Evolutionary conservation across 2,329 filamentous ascomycete genomes (phyloP).

Genomic region (Aspergillus sojae): DNA sequence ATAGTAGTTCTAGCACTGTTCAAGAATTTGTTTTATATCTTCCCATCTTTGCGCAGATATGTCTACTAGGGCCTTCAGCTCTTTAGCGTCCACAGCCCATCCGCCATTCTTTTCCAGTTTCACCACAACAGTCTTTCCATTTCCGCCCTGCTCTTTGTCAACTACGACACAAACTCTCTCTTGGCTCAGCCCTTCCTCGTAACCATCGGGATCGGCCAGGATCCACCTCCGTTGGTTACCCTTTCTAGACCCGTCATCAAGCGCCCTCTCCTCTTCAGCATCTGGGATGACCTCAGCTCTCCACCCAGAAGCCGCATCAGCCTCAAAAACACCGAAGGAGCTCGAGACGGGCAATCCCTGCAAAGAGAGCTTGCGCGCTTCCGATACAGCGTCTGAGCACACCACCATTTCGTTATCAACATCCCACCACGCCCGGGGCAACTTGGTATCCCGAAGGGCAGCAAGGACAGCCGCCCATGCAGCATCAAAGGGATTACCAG

Average conservation of each 20-base stretch:
- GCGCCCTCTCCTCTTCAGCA: constrained; percentile 32
- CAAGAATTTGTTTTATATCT: constrained; percentile 53
- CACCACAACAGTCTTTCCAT: constrained; percentile 58
- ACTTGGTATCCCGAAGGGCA: constrained; percentile 73
- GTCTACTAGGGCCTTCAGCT: constrained; percentile 62
- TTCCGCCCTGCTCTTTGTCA: constrained; percentile 55
- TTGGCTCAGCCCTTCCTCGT: constrained; percentile 82
- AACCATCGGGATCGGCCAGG: constrained; percentile 82
- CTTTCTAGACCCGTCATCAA: constrained; percentile 50
- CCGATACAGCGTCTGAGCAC: constrained; percentile 65
- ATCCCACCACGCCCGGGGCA: constrained; percentile 84
- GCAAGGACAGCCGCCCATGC: constrained; percentile 84
- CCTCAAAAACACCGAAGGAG: constrained; percentile 77
- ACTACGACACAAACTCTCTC: constrained; percentile 84
- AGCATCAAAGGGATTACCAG: constrained; percentile 89
- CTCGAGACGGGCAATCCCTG: constrained; percentile 72
- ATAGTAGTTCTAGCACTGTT: constrained; percentile 28
- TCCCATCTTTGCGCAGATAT: constrained; percentile 67
- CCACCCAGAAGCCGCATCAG: constrained; percentile 49
- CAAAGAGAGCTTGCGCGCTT: constrained; percentile 61
- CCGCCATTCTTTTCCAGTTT: constrained; percentile 85
- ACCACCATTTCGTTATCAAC: constrained; percentile 76
- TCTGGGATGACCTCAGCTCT: constrained; percentile 39
- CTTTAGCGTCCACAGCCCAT: constrained; percentile 64
- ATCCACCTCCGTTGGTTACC: constrained; percentile 62